Base-by-base conservation (phyloP, 2,329 filamentous ascomycete genomes). In the Catunica adiposa region DNA sequence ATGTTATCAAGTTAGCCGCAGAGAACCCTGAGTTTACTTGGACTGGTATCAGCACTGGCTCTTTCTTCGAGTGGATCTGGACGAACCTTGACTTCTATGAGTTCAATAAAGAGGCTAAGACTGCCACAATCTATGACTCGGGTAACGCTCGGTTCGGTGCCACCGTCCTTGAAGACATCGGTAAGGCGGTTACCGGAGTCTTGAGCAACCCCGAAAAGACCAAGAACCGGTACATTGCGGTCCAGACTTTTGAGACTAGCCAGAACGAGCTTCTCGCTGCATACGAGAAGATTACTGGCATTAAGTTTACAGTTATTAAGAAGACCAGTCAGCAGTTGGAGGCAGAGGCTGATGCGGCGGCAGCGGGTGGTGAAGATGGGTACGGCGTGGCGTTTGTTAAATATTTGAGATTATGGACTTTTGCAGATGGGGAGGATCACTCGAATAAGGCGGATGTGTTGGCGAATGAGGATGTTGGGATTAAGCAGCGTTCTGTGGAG, bases 131-230 rank as follows among this genome's bases (percentile, higher is more conserved):
- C 0, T 71, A 68, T 56, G 73, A 80, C 58, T 73, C 71, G 1
- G 79, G 79, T 0, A 67, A 78, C 31, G 58, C 60, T 1, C 59
- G 64, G 6, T 74, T 80, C 63, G 74, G 69, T 51, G 56, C 69
- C 8, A 77, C 77, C 0, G 75, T 69, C 0, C 66, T 81, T 0
- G 60, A 62, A 0, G 68, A 69, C 1, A 62, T 80, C 15, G 77
- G 64, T 0, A 66, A 71, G 22, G 73, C 70, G 1, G 68, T 81
- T 0, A 70, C 72, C 0, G 73, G 71, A 0, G 66, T 79, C 1
- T 63, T 80, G 57, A 61, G 62, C 6, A 68, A 79, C 53, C 71
- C 69, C 0, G 70, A 73, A 1, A 71, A 76, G 62, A 80, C 78
- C 0, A 71, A 71, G 63, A 80, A 82, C 62, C 67, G 70, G 3